Conservation (phyloP, 352 stramenopile genomes). For the Phytophthora litchii region DNA sequence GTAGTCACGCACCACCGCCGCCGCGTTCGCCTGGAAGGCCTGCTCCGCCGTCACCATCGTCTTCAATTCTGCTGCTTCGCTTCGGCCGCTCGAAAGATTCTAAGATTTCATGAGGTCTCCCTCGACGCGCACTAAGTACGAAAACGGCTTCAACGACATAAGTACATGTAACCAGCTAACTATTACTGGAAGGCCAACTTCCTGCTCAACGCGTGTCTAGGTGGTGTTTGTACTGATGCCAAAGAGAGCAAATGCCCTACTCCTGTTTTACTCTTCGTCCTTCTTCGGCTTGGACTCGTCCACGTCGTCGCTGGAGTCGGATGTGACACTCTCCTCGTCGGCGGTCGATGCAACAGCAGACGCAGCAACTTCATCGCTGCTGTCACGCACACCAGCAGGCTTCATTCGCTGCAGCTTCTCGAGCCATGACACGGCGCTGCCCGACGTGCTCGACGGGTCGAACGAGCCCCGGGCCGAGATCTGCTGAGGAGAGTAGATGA, state of each 20-base stretch:
- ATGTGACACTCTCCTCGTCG: conserved; percentile 25
- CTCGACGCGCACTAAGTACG: conserved; percentile 22
- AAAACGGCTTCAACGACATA: conserved; percentile 31
- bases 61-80: conserved; percentile 30
- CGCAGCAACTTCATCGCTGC: conserved; percentile 34
- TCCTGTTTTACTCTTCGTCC: conserved; percentile 32
- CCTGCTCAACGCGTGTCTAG: conserved; percentile 32
- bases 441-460: conserved; percentile 66
- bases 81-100: conserved; percentile 30
- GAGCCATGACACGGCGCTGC: conserved; percentile 83
- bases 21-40: conserved; percentile 75
- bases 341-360: conserved; percentile 30
- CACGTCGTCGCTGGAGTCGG: conserved; percentile 9
- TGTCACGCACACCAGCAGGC: conserved; percentile 56
- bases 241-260: conserved; percentile 18
- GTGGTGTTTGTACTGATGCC: conserved; percentile 30
- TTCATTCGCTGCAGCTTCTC: conserved; percentile 91
- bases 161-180: no score
- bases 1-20: conserved; percentile 87
- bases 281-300: conserved; percentile 19
- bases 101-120: conserved; percentile 24
- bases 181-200: no score
- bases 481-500: conserved; percentile 84
- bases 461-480: conserved; percentile 69
- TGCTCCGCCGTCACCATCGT: conserved; percentile 70